phyloP scores from a whole-genome alignment of 495 filamentous ascomycete species.

The Penicillium arizonense region DNA sequence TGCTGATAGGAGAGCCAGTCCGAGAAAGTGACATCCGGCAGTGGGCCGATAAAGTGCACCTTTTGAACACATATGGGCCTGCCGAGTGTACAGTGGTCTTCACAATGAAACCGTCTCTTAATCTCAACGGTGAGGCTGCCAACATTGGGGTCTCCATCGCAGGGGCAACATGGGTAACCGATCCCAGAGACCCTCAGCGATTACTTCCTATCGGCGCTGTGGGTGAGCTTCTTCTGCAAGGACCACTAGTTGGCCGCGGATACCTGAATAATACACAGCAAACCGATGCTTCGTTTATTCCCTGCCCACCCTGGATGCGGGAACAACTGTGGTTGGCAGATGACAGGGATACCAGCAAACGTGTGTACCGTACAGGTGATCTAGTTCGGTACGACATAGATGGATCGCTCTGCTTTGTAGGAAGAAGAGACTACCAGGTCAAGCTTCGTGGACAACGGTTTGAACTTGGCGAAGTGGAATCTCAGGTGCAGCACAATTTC shows the following conservation, averaged over 20 bases:
- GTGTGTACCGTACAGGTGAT: background rate
- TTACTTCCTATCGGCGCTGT: conserved; percentile 38
- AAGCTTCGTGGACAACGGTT: conserved; percentile 46
- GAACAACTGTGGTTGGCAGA: background rate
- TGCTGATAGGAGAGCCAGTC: conserved; percentile 42
- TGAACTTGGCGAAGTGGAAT: conserved; percentile 50
- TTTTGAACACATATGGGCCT: conserved; percentile 55
- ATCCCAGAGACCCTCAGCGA: conserved; percentile 29
- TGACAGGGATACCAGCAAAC: background rate
- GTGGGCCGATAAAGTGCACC: conserved; percentile 43
- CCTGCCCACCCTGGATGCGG: conserved; percentile 28
- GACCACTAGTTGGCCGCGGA: conserved; percentile 34
- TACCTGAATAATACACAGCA: conserved; percentile 37
- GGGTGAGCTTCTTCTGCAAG: conserved; percentile 45
- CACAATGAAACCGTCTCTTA: background rate
- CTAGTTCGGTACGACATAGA: background rate
- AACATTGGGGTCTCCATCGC: conserved; percentile 6
- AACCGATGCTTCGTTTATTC: conserved; percentile 35
- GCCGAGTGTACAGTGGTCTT: conserved; percentile 33
- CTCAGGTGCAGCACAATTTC: background rate
- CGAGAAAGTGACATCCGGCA: conserved; percentile 30
- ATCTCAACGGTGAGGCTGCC: conserved; percentile 11
- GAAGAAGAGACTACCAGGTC: background rate
- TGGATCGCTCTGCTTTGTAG: background rate
- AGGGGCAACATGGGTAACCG: conserved; percentile 33